Evolutionary conservation across 225 moss, liverwort and hornwort species (phyloP).

Genomic region (Polytrichum formosum): DNA sequence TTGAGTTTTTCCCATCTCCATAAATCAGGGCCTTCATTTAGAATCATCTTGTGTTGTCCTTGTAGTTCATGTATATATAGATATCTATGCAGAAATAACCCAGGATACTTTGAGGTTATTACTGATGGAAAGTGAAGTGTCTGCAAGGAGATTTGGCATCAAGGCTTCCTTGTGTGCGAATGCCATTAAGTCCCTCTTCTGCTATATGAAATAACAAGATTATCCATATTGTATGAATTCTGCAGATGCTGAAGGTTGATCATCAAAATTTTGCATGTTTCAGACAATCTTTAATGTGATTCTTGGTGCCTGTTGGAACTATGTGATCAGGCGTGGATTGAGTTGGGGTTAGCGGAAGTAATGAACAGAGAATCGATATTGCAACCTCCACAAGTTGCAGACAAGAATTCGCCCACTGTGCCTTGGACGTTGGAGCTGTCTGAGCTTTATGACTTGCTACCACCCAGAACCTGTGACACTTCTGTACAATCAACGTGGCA

Average conservation of each 20-base stretch:
- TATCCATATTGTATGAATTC: not conserved
- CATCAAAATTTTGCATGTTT: not conserved
- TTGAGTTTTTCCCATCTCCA: no score
- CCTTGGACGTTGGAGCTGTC: conserved; percentile 41
- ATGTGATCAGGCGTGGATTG: conserved; percentile 50
- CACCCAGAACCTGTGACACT: conserved; percentile 34
- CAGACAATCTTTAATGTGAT: not conserved
- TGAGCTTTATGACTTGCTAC: conserved; percentile 32
- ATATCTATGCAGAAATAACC: no score
- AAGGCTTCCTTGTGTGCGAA: no score
- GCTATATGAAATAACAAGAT: no score
- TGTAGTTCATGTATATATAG: no score
- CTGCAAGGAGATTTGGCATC: no score
- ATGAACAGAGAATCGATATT: conserved; percentile 25
- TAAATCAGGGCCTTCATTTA: no score
- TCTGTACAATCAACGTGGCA: conserved; percentile 33
- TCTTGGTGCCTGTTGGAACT: not conserved
- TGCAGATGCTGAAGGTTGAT: not conserved
- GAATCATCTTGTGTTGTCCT: no score
- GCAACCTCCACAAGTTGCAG: conserved; percentile 16
- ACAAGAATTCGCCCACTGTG: not conserved
- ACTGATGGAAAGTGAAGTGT: no score
- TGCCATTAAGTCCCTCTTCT: no score
- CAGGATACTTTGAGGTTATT: no score
- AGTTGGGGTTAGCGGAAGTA: conserved; percentile 51